Evolutionary conservation across 2,329 filamentous ascomycete species (phyloP), one percentile per base, ranked within the genome.

Genomic region (Parastagonospora nodorum): DNA sequence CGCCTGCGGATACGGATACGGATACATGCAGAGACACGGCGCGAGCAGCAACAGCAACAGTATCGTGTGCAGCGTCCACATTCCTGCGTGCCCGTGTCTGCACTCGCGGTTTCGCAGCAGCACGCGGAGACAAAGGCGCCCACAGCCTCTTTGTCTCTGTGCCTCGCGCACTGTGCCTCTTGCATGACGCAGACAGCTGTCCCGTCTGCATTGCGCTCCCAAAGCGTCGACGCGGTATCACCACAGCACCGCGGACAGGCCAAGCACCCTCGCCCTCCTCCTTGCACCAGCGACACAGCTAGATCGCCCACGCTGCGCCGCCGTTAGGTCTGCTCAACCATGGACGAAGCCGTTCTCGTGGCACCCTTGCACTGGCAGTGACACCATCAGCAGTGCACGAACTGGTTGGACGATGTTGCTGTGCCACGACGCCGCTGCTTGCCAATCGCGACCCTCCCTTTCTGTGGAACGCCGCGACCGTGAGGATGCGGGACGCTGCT

Each of bases 401-500:
- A 24, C 43, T 15, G 32, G 32, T 12, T 15, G 32, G 37, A 8
- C 41, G 27, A 12, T 24, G 19, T 32, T 40, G 11, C 15, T 24
- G 38, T 27, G 16, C 15, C 39, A 33, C 45, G 45, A 16, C 29
- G 50, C 42, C 29, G 50, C 42, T 55, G 44, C 50, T 55, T 61
- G 56, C 61, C 63, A 63, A 63, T 57, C 61, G 51, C 58, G 50
- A 52, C 50, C 48, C 54, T 60, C 39, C 58, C 59, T 38, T 52
- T 33, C 38, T 42, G 64, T 61, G 64, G 29, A 58, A 64, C 63
- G 41, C 47, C 32, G 36, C 55, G 45, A 53, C 57, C 44, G 48
- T 51, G 57, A 68, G 60, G 64, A 63, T 43, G 61, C 67, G 64
- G 66, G 65, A 51, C 24, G 54, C 67, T 67, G 61, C 53, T 57